These are phyloP conservation scores for Parasarocladium wereldwijsianum DNA, from an alignment of 2,329 filamentous ascomycete genomes.

Conservation along the genomic window DNA sequence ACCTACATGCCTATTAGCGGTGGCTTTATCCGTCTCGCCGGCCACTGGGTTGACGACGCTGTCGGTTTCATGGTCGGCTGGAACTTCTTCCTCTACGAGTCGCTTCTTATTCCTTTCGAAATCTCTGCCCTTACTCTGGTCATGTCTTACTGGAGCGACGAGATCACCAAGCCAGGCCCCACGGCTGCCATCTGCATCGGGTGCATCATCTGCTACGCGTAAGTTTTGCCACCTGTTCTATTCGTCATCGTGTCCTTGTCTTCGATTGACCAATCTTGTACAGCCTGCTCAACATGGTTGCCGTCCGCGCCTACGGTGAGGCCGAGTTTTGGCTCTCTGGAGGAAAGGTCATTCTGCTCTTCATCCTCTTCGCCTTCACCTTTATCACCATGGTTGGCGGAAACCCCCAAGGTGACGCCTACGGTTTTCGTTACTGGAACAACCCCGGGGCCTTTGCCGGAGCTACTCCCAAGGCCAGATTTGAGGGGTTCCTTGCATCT, in stretches of 20 bases:
- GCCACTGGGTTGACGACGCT: constrained; percentile 45
- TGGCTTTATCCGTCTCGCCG: constrained; percentile 43
- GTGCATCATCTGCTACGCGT: constrained; percentile 39
- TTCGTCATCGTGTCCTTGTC: constrained; percentile 1
- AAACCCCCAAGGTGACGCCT: constrained; percentile 54
- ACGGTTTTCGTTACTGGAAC: constrained; percentile 57
- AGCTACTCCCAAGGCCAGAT: constrained; percentile 29
- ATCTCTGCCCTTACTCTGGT: constrained; percentile 28
- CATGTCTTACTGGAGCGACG: constrained; percentile 20
- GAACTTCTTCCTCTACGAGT: constrained; percentile 37
- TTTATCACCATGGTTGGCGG: constrained; percentile 69
- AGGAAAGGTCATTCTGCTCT: constrained; percentile 52
- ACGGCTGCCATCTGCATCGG: constrained; percentile 4
- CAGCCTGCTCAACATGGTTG: constrained; percentile 46
- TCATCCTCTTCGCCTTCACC: constrained; percentile 58
- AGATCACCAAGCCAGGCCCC: constrained; percentile 11
- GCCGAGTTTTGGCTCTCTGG: constrained; percentile 55
- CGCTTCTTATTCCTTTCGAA: constrained; percentile 34
- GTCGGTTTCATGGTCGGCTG: constrained; percentile 36
- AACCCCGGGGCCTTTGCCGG: constrained; percentile 24
- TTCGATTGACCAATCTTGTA: constrained; percentile 2
- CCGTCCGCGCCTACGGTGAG: constrained; percentile 53
- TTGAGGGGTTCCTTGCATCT: constrained; percentile 55
- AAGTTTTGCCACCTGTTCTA: constrained; percentile 14
- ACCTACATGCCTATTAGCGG: constrained; percentile 41